Evolutionary conservation across 257 asterid genomes (phyloP), one percentile per base, ranked within the genome.

Genomic region (Plectranthus barbatus): DNA sequence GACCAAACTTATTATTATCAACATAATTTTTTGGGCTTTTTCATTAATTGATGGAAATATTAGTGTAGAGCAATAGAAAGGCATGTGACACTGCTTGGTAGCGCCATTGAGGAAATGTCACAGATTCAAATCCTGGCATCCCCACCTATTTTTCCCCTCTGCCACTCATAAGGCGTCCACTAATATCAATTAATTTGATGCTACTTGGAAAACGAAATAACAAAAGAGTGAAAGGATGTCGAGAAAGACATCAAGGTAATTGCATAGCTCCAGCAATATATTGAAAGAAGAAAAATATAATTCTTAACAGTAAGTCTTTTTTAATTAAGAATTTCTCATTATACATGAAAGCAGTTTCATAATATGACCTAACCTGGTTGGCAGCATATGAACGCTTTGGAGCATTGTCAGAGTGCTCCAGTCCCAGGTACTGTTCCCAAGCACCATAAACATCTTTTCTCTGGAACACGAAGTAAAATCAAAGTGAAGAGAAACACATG

Each of bases 401-500:
- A 74, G 89, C 62, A 71, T 79, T 72, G 76, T 86, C 92, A 64
- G 86, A 49, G 74, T 80, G 95, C 77, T 84, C 92, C 63, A 86
- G 75, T 54, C 92, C 90, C 36, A 84, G 84, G 84, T 84, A 82
- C 64, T 80, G 86, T 57, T 80, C 95, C 89, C 89, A 81, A 61
- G 87, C 89, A 65, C 91, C 87, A 71, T 79, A 81, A 21, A 84
- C 84, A 67, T 82, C 92, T 80, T 81, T 76, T 73, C 77, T 86
- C 92, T 84, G 87, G 14, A 64, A 66, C 26, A 46, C 18, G 34
- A 50, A 54, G 12, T 39, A 41, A 71, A 45, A 72, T 46, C 31
- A 65, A 62, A 26, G 67, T 42, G 23, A 50, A 14, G 33, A 50
- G 15, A 23, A 47, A 40, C 58, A 31, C 18, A 36, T 9, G 39